A percentile compares a stretch with the other conserved stretches of the same genome.
Evolutionary conservation across 768 basidiomycete species (phyloP).

Genomic region (Amanita molliuscula): DNA sequence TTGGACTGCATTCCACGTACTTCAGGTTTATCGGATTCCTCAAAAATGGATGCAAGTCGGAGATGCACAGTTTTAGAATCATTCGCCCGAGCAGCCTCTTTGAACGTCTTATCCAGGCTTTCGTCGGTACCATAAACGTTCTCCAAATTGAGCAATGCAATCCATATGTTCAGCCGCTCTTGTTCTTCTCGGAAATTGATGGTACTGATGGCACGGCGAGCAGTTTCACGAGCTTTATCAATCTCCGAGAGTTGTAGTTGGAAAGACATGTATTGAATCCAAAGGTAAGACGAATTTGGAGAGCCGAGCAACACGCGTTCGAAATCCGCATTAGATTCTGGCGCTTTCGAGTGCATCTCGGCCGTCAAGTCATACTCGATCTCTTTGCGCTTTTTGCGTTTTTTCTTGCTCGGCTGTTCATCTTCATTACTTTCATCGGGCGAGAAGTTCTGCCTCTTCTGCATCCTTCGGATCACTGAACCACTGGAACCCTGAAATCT

Average conservation of each 20-base stretch:
- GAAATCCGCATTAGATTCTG: conserved; percentile 91
- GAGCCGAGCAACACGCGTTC: conserved; percentile 88
- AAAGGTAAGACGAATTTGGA: conserved; percentile 94
- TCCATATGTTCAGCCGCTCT: conserved; percentile 96
- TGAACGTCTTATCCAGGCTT: conserved; percentile 71
- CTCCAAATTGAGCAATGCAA: conserved; percentile 91
- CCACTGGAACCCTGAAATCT: conserved; percentile 61
- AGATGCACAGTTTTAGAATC: conserved; percentile 89
- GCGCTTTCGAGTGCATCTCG: conserved; percentile 75
- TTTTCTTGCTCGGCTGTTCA: conserved; percentile 44
- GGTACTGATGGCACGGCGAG: conserved; percentile 68
- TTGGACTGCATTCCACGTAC: conserved; percentile 26
- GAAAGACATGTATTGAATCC: conserved; percentile 99
- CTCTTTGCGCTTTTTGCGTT: conserved; percentile 56
- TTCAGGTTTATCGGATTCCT: conserved; percentile 73
- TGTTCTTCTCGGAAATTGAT: conserved; percentile 96
- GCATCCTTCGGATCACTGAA: conserved; percentile 30
- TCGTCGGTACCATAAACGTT: conserved; percentile 86
- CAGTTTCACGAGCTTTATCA: conserved; percentile 88
- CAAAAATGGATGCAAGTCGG: conserved; percentile 75
- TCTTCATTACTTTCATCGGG: conserved; percentile 42
- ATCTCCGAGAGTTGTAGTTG: conserved; percentile 94
- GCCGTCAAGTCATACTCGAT: conserved; percentile 77
- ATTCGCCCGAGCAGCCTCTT: conserved; percentile 81
- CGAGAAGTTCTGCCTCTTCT: conserved; percentile 21